A percentile compares a stretch with the other conserved stretches of the same genome.
Conservation (phyloP, 352 stramenopile genomes). For the Pythium aquatile region DNA sequence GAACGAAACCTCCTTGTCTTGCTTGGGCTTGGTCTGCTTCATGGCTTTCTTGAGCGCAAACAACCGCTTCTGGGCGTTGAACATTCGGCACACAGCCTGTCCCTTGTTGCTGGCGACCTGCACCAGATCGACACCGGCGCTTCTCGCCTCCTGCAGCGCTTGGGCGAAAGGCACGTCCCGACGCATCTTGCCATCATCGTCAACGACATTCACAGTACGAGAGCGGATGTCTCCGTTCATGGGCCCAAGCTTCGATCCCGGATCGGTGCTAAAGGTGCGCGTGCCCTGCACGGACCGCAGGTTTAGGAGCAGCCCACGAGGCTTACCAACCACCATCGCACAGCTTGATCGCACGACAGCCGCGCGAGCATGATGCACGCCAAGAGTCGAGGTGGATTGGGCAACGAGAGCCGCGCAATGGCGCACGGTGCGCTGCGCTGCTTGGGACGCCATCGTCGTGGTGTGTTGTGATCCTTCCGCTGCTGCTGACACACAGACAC, state of each 20-base stretch:
- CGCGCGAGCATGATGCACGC: neutral
- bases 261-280: slow-evolving; percentile 13
- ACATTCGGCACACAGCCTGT: slow-evolving; percentile 56
- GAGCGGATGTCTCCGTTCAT: slow-evolving; percentile 68
- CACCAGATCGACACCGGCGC: slow-evolving; percentile 64
- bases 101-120: slow-evolving; percentile 54
- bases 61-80: slow-evolving; percentile 73
- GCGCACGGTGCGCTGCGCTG: slow-evolving; percentile 9
- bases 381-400: neutral
- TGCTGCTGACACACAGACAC: slow-evolving; percentile 16
- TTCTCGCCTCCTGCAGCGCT: slow-evolving; percentile 50
- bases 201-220: slow-evolving; percentile 50
- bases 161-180: slow-evolving; percentile 47
- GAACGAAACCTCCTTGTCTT: slow-evolving; percentile 71
- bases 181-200: slow-evolving; percentile 49
- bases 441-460: slow-evolving; percentile 15
- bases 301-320: neutral
- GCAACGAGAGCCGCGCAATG: slow-evolving; percentile 6
- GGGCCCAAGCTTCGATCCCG: slow-evolving; percentile 40
- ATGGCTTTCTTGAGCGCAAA: slow-evolving; percentile 67
- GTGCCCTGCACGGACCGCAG: slow-evolving; percentile 9
- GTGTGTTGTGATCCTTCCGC: slow-evolving; percentile 3
- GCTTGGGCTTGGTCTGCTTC: slow-evolving; percentile 65
- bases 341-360: neutral
- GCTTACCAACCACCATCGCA: neutral